Evolutionary conservation across 169 alveolate genomes (phyloP).

Genomic region (Plasmodium malariae): DNA sequence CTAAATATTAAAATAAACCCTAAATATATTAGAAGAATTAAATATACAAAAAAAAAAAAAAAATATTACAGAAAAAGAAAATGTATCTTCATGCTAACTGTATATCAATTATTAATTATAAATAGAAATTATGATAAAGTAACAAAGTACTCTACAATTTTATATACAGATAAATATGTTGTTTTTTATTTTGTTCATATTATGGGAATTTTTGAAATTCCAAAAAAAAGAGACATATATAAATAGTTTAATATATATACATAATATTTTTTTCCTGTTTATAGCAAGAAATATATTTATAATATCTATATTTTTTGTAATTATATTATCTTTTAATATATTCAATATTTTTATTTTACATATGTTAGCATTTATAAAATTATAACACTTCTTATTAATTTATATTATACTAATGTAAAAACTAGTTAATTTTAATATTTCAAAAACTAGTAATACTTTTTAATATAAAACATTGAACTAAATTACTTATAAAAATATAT

Average conservation of each 20-base stretch:
- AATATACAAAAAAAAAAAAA: neutral
- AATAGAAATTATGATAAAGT: neutral
- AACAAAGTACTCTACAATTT: too few relatives aligned
- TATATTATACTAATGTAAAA: neutral
- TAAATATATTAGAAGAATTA: too few relatives aligned
- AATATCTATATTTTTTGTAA: neutral
- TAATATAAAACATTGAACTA: too few relatives aligned
- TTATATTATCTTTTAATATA: neutral
- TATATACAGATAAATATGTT: too few relatives aligned
- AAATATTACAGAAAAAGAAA: too few relatives aligned
- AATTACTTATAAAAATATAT: too few relatives aligned
- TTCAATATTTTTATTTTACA: neutral
- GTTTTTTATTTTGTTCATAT: conserved; percentile 2
- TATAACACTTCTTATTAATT: too few relatives aligned
- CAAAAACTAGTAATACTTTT: too few relatives aligned
- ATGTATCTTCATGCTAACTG: neutral
- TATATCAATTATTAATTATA: too few relatives aligned
- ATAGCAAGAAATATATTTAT: neutral
- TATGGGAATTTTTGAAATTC: conserved; percentile 4
- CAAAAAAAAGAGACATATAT: neutral
- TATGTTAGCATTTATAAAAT: neutral
- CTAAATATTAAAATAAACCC: conserved; percentile 12
- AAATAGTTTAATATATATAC: neutral
- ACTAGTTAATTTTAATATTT: neutral
- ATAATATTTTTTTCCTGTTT: neutral